Evolutionary conservation across 768 basidiomycete species (phyloP), one percentile per base, ranked within the genome.

Genomic region (Russula sp.): DNA sequence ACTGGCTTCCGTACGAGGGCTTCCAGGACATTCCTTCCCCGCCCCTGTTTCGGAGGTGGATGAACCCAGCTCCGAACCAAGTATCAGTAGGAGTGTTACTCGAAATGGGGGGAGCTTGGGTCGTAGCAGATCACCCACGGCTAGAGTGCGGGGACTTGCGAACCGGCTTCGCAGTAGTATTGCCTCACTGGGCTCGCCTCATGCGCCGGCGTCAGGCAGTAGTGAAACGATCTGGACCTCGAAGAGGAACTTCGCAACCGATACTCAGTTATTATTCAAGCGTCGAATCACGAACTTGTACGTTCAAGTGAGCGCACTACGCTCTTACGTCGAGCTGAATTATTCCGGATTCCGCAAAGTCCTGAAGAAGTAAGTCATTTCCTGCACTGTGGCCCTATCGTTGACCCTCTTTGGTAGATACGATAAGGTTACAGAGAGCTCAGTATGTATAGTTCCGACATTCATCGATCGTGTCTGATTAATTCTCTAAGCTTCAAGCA

Each of bases 331-430:
- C 59, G 93, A 98, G 69, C 76, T 97, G 60, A 98, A 98, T 72
- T 82, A 91, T 71, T 89, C 92, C 0, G 96, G 94, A 1, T 93
- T 98, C 75, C 83, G 92, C 67, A 98, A 98, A 78, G 94, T 96
- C 41, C 72, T 95, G 70, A 98, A 98, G 75, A 98, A 98, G 88
- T 93, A 70, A 60, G 84, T 73, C 35, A n/a, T 53, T 58, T 49
- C 47, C 7, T 59, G 41, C 38, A 42, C 11, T 43, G 38, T 36
- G 25, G 50, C 56, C 7, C 52, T 46, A 22, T 59, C 58, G n/a
- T 64, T 58, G 25, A 65, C 53, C 58, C 8, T 38, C 22, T 25
- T 52, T 22, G 48, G n/a, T 63, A 93, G 92, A 73, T 96, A 95
- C 70, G 94, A 98, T 80, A 98, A 98, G 74, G 89, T 97, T 65